Percentiles rank a stretch among this genome's conserved stretches.
These are phyloP conservation scores for Xylariomycetidae sp. DNA, from an alignment of 2,329 filamentous ascomycete genomes.

Conservation along the genomic window DNA sequence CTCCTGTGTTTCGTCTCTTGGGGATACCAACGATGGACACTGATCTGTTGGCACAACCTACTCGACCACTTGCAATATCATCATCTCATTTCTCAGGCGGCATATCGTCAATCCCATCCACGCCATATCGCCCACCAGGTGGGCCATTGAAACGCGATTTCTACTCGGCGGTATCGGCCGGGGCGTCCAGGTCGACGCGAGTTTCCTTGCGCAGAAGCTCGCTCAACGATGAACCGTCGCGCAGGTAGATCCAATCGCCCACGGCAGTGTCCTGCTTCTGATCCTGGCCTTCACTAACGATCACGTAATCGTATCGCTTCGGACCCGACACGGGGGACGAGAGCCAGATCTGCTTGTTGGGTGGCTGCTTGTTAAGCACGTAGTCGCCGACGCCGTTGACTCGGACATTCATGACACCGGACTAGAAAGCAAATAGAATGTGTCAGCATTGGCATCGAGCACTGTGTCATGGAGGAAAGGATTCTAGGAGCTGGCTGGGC, in stretches of 20 bases:
- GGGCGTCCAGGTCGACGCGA: slow-evolving; percentile 44
- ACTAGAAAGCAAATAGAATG: slow-evolving; percentile 39
- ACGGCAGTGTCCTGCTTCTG: slow-evolving; percentile 70
- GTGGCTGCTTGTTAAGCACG: slow-evolving; percentile 96
- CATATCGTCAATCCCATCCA: too few relatives aligned
- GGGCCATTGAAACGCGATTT: too few relatives aligned
- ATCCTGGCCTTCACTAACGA: slow-evolving; percentile 64
- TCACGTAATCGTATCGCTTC: slow-evolving; percentile 88
- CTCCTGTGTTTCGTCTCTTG: too few relatives aligned
- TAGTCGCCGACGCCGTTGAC: slow-evolving; percentile 71
- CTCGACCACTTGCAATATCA: too few relatives aligned
- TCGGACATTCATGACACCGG: slow-evolving; percentile 75
- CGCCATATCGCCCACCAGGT: too few relatives aligned
- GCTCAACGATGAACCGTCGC: slow-evolving; percentile 72
- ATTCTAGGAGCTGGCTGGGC: too few relatives aligned
- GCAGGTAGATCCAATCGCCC: slow-evolving; percentile 81
- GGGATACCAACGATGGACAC: too few relatives aligned
- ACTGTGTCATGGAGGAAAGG: slow-evolving; percentile 1
- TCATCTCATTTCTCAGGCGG: too few relatives aligned
- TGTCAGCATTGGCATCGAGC: slow-evolving; percentile 4
- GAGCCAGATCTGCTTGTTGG: slow-evolving; percentile 96
- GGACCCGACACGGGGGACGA: slow-evolving; percentile 86
- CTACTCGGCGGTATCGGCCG: background rate
- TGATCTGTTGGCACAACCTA: too few relatives aligned
- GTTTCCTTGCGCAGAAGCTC: slow-evolving; percentile 72